phyloP scores from a whole-genome alignment of 2,329 filamentous ascomycete genomes.

The Aspergillus candidus region DNA sequence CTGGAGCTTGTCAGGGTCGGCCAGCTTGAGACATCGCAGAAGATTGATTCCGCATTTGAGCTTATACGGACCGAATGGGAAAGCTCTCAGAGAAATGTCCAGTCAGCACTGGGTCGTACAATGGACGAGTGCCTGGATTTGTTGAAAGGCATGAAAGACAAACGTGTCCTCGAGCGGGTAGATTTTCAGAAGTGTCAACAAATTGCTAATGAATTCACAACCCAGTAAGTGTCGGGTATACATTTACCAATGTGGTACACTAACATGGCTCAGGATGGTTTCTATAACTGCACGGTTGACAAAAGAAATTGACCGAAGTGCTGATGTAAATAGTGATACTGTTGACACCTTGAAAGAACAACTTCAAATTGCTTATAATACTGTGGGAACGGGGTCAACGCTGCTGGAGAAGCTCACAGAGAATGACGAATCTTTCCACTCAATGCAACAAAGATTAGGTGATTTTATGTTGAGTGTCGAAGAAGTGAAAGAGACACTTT shows the following conservation, averaged over 20 bases:
- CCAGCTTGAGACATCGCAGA: conserved; percentile 19
- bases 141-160: conserved; percentile 13
- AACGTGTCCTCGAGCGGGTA: conserved; percentile 8
- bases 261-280: conserved; percentile 18
- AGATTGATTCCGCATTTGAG: conserved; percentile 15
- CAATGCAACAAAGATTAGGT: conserved; percentile 17
- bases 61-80: conserved; percentile 9
- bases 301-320: conserved; percentile 11
- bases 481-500: conserved; percentile 14
- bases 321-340: conserved; percentile 11
- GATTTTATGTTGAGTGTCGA: conserved; percentile 14
- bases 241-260: neutral
- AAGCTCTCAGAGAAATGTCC: conserved; percentile 10
- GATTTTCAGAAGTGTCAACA: conserved; percentile 16
- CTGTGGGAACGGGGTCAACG: conserved; percentile 12
- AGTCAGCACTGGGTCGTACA: conserved; percentile 10
- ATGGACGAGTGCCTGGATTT: conserved; percentile 13
- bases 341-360: conserved; percentile 16
- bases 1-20: conserved; percentile 16
- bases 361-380: conserved; percentile 14
- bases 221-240: conserved; percentile 18
- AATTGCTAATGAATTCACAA: conserved; percentile 11
- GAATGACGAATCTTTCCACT: conserved; percentile 12
- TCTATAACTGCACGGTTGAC: conserved; percentile 11
- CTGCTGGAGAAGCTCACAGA: conserved; percentile 19